phyloP scores from a whole-genome alignment of 2,329 filamentous ascomycete species.

The Colletotrichum simmondsii region DNA sequence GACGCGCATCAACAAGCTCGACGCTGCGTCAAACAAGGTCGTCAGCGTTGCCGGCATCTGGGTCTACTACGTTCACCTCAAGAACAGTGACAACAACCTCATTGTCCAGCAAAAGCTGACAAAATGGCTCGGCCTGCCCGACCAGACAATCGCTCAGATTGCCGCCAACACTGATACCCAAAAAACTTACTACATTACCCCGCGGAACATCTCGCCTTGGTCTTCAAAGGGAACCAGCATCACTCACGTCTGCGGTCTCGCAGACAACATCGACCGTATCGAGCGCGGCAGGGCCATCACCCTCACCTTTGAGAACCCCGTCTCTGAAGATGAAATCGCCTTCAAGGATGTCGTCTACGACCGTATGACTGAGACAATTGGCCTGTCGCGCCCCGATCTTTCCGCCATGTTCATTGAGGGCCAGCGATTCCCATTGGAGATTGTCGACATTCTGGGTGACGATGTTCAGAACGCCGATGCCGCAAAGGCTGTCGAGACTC shows the following conservation, averaged over 20 bases:
- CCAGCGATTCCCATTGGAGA: constrained; percentile 71
- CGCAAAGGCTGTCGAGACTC: constrained; percentile 67
- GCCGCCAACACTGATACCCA: constrained; percentile 50
- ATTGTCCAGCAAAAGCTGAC: constrained; percentile 55
- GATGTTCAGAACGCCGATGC: constrained; percentile 54
- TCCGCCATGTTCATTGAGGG: constrained; percentile 82
- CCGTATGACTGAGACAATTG: constrained; percentile 93
- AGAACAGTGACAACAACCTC: constrained; percentile 53
- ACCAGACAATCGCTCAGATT: constrained; percentile 57
- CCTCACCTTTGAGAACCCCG: constrained; percentile 67
- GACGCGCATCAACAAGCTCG: constrained; percentile 54
- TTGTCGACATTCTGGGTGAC: constrained; percentile 78
- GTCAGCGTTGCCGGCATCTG: constrained; percentile 63
- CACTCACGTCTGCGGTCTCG: constrained; percentile 88
- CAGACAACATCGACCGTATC: constrained; percentile 76
- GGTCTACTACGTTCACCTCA: constrained; percentile 75
- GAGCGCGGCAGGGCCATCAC: constrained; percentile 87
- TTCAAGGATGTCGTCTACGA: constrained; percentile 84
- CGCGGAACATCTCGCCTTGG: constrained; percentile 94
- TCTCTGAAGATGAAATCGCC: constrained; percentile 56
- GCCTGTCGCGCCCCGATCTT: constrained; percentile 73
- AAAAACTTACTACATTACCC: constrained; percentile 73
- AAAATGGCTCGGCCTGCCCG: constrained; percentile 50
- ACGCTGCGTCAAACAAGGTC: constrained; percentile 45
- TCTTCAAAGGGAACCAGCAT: constrained; percentile 96